A percentile compares a stretch with the other conserved stretches of the same genome.
Evolutionary conservation across 2,329 filamentous ascomycete species (phyloP).

Genomic region (Colletotrichum acutatum): DNA sequence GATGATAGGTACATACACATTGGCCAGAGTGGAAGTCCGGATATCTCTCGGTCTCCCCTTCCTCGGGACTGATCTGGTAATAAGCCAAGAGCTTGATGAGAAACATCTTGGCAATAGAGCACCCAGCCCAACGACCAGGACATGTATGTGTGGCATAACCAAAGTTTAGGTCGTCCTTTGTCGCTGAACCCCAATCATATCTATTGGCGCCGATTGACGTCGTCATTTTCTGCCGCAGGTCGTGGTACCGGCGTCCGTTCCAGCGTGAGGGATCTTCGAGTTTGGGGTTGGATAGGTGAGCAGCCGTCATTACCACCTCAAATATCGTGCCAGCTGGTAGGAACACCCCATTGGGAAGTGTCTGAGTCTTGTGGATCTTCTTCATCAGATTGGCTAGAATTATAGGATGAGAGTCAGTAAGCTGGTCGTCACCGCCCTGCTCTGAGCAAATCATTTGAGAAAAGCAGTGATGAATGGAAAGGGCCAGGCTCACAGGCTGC

Average conservation of each 20-base stretch:
- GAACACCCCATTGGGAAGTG: constrained; percentile 16
- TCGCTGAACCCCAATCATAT: constrained; percentile 27
- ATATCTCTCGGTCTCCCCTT: constrained; percentile 22
- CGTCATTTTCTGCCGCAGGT: constrained; percentile 16
- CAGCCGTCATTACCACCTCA: constrained; percentile 30
- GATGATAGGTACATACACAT: constrained; percentile 4
- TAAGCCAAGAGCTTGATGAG: constrained; percentile 23
- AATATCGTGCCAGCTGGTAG: constrained; percentile 21
- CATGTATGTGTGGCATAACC: constrained; percentile 32
- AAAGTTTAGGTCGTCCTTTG: constrained; percentile 30
- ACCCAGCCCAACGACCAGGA: constrained; percentile 30
- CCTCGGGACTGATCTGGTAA: constrained; percentile 10
- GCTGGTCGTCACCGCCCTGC: not conserved
- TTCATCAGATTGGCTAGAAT: constrained; percentile 29
- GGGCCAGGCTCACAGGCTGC: constrained; percentile 27
- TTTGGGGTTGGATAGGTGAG: constrained; percentile 22
- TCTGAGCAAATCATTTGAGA: too few species aligned
- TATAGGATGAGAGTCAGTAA: not conserved
- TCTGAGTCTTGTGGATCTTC: constrained; percentile 30
- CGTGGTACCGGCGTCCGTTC: constrained; percentile 27
- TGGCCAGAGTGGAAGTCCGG: constrained; percentile 22
- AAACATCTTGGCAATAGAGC: constrained; percentile 33
- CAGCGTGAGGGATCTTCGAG: constrained; percentile 16
- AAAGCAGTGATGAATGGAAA: too few species aligned
- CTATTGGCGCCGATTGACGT: constrained; percentile 2